Conservation (phyloP, 176 grass and related monocot species). For the Aechmea fasciata region DNA sequence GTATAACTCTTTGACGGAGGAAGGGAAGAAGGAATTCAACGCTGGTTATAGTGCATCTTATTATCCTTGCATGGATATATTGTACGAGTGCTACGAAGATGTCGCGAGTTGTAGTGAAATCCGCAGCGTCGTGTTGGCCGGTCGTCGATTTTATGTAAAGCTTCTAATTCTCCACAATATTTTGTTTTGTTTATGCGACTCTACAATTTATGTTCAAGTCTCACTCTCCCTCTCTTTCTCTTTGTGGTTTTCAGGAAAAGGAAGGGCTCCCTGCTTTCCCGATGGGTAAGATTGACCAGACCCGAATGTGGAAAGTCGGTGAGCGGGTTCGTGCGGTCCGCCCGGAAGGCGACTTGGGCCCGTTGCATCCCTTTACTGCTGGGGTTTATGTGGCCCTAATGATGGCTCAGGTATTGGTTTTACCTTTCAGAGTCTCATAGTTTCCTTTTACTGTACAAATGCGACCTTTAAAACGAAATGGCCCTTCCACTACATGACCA, state of each 20-base stretch:
- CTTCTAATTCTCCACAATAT: not conserved
- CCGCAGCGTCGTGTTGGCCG: constrained; percentile 69
- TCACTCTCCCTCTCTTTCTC: not conserved
- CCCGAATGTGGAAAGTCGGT: constrained; percentile 80
- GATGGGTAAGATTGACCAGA: constrained; percentile 81
- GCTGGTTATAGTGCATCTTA: constrained; percentile 60
- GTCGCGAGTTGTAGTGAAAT: constrained; percentile 68
- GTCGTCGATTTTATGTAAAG: constrained; percentile 56
- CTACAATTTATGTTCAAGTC: too few species aligned
- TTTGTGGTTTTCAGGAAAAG: constrained; percentile 47
- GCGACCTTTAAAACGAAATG: not conserved
- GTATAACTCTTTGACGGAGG: constrained; percentile 51
- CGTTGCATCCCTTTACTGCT: constrained; percentile 40
- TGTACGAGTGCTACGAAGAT: constrained; percentile 73
- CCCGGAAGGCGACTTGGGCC: constrained; percentile 40
- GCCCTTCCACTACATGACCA: too few species aligned
- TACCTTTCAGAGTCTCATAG: not conserved
- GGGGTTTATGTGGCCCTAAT: constrained; percentile 73
- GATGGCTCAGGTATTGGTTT: constrained; percentile 71
- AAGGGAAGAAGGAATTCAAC: constrained; percentile 63
- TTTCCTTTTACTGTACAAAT: not conserved
- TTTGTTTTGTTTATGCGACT: not conserved
- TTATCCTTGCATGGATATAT: constrained; percentile 75
- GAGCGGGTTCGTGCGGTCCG: constrained; percentile 48
- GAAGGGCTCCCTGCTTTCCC: constrained; percentile 76